These are phyloP conservation scores for Talaromyces proteolyticus DNA, from an alignment of 495 filamentous ascomycete species.

Conservation along the genomic window DNA sequence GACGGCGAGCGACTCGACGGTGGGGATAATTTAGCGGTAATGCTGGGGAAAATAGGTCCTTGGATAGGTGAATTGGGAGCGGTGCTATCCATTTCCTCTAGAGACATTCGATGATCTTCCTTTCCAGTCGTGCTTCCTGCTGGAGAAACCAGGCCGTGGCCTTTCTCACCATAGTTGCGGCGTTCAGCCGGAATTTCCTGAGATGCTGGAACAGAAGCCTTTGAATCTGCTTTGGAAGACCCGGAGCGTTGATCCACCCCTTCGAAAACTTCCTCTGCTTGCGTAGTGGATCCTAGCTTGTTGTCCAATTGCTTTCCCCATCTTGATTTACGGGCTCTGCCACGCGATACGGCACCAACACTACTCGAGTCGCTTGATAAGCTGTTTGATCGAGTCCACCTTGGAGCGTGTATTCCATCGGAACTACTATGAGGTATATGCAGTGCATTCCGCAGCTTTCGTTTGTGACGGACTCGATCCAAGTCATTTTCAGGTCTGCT, in stretches of 20 bases:
- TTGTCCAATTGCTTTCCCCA: not conserved
- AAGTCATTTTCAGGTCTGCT: not conserved
- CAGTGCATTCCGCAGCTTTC: not conserved
- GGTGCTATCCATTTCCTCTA: slow-evolving; percentile 42
- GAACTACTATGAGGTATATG: not conserved
- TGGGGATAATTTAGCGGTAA: slow-evolving; percentile 49
- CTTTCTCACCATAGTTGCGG: not conserved
- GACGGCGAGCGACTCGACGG: slow-evolving; percentile 47
- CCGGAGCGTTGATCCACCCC: not conserved
- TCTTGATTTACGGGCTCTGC: slow-evolving; percentile 3
- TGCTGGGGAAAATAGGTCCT: slow-evolving; percentile 46
- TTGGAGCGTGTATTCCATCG: not conserved
- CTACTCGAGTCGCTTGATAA: not conserved
- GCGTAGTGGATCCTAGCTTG: slow-evolving; percentile 1
- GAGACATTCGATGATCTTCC: slow-evolving; percentile 31
- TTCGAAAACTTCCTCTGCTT: not conserved
- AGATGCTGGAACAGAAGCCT: not conserved
- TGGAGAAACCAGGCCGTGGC: slow-evolving; percentile 19
- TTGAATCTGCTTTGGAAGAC: not conserved
- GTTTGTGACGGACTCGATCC: not conserved
- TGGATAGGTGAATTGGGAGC: slow-evolving; percentile 42
- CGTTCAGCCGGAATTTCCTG: not conserved
- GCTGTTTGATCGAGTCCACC: slow-evolving; percentile 6
- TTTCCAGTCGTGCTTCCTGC: slow-evolving; percentile 29
- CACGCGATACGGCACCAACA: slow-evolving; percentile 2